phyloP scores from a whole-genome alignment of 202 grass and related monocot species.

The Tripidium arundinaceum region DNA sequence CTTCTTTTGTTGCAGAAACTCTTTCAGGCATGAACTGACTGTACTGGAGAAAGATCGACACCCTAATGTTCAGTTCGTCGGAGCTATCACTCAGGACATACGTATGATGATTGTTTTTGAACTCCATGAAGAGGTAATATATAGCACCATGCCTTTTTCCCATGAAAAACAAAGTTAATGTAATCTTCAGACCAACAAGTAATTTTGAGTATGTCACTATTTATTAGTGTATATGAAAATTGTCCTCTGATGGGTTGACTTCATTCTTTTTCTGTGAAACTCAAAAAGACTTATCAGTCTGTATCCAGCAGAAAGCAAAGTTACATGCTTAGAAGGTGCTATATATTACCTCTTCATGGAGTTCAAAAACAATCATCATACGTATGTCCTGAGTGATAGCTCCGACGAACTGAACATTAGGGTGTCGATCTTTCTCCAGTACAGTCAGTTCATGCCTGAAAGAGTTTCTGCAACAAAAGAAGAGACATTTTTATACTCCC shows the following conservation, averaged over 20 bases:
- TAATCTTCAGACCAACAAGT: not conserved
- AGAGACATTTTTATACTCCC: not conserved
- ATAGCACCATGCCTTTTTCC: not conserved
- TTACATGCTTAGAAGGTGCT: conserved; percentile 40
- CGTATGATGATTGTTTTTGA: conserved; percentile 20
- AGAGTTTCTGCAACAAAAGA: conserved; percentile 54
- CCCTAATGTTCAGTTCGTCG: too few species aligned
- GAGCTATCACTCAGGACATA: conserved; percentile 34
- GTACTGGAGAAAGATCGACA: too few species aligned
- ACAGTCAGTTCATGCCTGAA: conserved; percentile 75
- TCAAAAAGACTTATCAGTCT: too few species aligned
- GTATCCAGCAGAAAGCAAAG: conserved; percentile 52
- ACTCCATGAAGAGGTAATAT: conserved; percentile 32
- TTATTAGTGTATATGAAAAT: too few species aligned
- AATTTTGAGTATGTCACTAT: too few species aligned
- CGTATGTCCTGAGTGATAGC: too few species aligned
- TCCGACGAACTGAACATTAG: too few species aligned
- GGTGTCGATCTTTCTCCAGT: too few species aligned
- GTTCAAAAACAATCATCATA: conserved; percentile 40
- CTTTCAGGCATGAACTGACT: conserved; percentile 66
- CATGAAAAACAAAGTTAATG: not conserved
- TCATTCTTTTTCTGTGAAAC: too few species aligned
- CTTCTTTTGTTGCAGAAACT: conserved; percentile 46
- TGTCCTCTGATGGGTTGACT: too few species aligned
- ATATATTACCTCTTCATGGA: too few species aligned